These are phyloP conservation scores for Pyronema omphalodes DNA, from an alignment of 495 filamentous ascomycete species.

Conservation along the genomic window DNA sequence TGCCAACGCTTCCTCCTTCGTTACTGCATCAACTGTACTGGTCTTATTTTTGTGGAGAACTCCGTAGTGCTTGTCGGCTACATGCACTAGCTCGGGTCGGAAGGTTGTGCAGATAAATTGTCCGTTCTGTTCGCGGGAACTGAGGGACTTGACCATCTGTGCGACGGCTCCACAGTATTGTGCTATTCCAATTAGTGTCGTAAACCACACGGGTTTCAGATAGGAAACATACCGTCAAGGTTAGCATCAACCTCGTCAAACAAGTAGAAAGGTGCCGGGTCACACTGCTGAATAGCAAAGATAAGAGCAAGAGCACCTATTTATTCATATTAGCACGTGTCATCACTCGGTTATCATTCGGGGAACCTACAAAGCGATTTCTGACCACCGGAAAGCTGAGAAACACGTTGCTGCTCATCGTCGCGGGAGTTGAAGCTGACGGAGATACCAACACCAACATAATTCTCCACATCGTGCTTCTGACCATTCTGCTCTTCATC, in stretches of 20 bases:
- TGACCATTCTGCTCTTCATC: constrained; percentile 29
- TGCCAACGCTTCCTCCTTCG: constrained; percentile 66
- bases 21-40: constrained; percentile 75
- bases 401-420: constrained; percentile 94
- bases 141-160: constrained; percentile 63
- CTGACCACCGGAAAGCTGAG: constrained; percentile 90
- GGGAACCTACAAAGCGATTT: constrained; percentile 51
- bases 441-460: constrained; percentile 92
- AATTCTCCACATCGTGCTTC: constrained; percentile 72
- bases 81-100: constrained; percentile 84
- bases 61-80: constrained; percentile 95
- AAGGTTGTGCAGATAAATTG: constrained; percentile 75
- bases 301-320: constrained; percentile 71
- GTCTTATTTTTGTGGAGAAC: constrained; percentile 89
- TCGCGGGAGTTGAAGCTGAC: constrained; percentile 95
- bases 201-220: neutral
- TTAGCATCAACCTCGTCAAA: constrained; percentile 99
- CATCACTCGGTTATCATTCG: constrained; percentile 16
- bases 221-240: constrained; percentile 47
- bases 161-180: constrained; percentile 94
- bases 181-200: constrained; percentile 5
- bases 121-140: constrained; percentile 29
- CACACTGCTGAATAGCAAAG: constrained; percentile 96
- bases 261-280: constrained; percentile 94
- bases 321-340: constrained; percentile 42